phyloP scores from a whole-genome alignment of 2,329 filamentous ascomycete species.

The Stemphylium vesicarium region DNA sequence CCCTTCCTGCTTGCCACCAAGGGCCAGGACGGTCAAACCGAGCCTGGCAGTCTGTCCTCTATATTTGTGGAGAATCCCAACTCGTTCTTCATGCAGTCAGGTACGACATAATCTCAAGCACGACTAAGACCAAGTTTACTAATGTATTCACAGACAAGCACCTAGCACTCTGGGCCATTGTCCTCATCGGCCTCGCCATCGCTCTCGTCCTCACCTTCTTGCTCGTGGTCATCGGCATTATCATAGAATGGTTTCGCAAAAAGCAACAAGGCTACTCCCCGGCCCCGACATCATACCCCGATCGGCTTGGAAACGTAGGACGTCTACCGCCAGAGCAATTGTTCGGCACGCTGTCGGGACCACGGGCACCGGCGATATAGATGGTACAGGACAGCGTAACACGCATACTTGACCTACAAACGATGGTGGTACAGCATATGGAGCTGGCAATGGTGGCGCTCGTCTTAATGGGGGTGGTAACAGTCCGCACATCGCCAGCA shows the following conservation, averaged over 20 bases:
- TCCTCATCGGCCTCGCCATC: slow-evolving; percentile 81
- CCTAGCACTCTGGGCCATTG: slow-evolving; percentile 76
- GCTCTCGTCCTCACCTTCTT: slow-evolving; percentile 78
- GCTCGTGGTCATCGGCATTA: slow-evolving; percentile 75
- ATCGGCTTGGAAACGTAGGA: slow-evolving; percentile 56
- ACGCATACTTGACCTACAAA: not conserved
- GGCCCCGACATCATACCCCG: slow-evolving; percentile 66
- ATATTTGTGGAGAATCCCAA: slow-evolving; percentile 81
- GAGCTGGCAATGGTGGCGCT: not conserved
- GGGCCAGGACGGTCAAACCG: slow-evolving; percentile 58
- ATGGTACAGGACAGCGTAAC: no score
- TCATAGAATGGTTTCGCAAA: slow-evolving; percentile 77
- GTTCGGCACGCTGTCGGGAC: slow-evolving; percentile 45
- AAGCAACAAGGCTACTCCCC: slow-evolving; percentile 79
- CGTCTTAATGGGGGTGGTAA: not conserved
- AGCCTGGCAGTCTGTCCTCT: slow-evolving; percentile 74
- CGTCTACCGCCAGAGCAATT: slow-evolving; percentile 58
- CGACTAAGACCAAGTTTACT: not conserved
- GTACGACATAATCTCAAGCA: slow-evolving; percentile 56
- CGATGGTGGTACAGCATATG: not conserved
- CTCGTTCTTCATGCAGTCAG: slow-evolving; percentile 71
- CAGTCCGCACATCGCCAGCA: not conserved
- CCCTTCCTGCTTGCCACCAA: slow-evolving; percentile 83
- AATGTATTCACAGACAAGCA: slow-evolving; percentile 55
- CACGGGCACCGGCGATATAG: slow-evolving; percentile 43